phyloP scores from a whole-genome alignment of 1,139 yeast genomes.

The Entelexis sorbosivorans region DNA sequence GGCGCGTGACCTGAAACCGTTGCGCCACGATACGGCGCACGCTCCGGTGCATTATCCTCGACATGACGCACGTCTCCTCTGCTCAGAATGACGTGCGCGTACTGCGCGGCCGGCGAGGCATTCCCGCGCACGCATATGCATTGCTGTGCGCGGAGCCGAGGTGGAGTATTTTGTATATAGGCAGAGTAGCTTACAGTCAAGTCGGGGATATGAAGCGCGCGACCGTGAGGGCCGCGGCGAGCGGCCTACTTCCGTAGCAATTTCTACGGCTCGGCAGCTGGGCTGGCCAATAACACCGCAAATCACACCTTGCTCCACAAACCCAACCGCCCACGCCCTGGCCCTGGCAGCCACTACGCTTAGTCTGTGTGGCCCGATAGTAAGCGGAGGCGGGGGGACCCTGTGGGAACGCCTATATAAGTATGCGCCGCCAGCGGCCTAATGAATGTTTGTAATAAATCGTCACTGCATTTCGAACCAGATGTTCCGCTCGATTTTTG shows the following conservation, averaged over 20 bases:
- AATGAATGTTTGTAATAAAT: neutral
- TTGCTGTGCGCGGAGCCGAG: neutral
- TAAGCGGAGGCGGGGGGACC: neutral
- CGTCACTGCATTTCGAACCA: neutral
- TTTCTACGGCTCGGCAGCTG: neutral
- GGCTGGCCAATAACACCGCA: neutral
- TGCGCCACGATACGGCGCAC: neutral
- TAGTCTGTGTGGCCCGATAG: neutral
- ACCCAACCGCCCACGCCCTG: constrained; percentile 1
- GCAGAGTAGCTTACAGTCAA: too few relatives aligned
- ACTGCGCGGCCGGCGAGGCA: too few relatives aligned
- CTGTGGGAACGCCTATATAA: neutral
- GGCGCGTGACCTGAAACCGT: neutral
- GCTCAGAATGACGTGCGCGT: neutral
- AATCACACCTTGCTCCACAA: neutral
- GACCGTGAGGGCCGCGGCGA: neutral
- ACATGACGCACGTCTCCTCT: neutral
- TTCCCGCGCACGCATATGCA: neutral
- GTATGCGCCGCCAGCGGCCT: neutral
- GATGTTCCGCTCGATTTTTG: constrained; percentile 15
- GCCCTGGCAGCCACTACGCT: constrained; percentile 3
- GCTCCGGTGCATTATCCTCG: neutral
- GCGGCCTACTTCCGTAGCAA: neutral
- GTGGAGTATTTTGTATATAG: too few relatives aligned
- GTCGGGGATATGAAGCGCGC: neutral